Conservation (phyloP, 352 stramenopile species). For the Elongisporangium undulatum region DNA sequence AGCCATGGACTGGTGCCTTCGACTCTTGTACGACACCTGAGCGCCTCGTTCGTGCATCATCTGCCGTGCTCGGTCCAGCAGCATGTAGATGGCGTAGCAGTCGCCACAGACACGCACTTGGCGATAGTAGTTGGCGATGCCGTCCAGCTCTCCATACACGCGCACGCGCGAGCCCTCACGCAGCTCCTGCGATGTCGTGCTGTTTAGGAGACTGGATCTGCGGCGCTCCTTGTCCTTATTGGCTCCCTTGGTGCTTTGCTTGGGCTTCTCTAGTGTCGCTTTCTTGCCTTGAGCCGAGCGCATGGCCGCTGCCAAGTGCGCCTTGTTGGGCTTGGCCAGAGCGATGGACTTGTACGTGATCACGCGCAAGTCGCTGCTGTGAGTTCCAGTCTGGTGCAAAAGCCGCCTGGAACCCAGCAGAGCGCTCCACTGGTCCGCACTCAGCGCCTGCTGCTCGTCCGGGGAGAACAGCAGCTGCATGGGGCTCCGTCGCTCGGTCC, state of each 20-base stretch:
- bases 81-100: slow-evolving; percentile 85
- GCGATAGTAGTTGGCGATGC: slow-evolving; percentile 74
- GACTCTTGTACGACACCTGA: neutral
- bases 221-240: slow-evolving; percentile 2
- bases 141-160: slow-evolving; percentile 50
- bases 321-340: slow-evolving; percentile 53
- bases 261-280: neutral
- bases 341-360: slow-evolving; percentile 81
- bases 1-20: neutral
- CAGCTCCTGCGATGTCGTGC: slow-evolving; percentile 46
- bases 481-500: neutral
- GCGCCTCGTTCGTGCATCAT: slow-evolving; percentile 7
- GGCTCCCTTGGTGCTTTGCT: neutral
- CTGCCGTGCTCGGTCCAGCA: slow-evolving; percentile 71
- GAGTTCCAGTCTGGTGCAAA: slow-evolving; percentile 6
- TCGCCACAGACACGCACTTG: slow-evolving; percentile 79
- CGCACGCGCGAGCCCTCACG: slow-evolving; percentile 43
- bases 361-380: slow-evolving; percentile 30
- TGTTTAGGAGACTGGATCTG: slow-evolving; percentile 35
- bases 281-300: slow-evolving; percentile 5
- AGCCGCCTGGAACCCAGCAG: slow-evolving; percentile 20
- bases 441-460: slow-evolving; percentile 32
- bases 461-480: slow-evolving; percentile 29
- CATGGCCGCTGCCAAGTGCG: slow-evolving; percentile 24
- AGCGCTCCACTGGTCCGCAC: slow-evolving; percentile 12